These are phyloP conservation scores for Oryza punctata DNA, from an alignment of 176 grass and related monocot genomes.

Conservation along the genomic window DNA sequence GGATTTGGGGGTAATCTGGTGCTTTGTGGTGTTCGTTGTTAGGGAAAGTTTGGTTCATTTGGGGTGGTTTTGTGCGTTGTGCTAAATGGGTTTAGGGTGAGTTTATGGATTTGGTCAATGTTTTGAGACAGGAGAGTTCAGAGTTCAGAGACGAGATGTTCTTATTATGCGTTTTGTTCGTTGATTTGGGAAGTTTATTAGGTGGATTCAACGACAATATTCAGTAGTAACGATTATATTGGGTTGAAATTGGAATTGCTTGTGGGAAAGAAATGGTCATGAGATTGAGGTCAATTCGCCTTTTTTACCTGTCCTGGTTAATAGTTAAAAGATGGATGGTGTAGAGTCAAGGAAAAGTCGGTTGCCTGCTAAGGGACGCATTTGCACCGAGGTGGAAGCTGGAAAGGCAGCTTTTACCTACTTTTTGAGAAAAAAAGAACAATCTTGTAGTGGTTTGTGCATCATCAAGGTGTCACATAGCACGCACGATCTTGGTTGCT, in stretches of 20 bases:
- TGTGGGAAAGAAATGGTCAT: background rate
- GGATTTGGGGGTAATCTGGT: background rate
- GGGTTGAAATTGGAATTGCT: no score
- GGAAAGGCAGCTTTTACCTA: background rate
- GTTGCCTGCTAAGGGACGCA: background rate
- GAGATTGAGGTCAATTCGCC: conserved; percentile 16
- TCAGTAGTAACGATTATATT: background rate
- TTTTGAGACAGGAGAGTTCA: background rate
- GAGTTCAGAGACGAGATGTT: background rate
- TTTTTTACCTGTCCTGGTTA: conserved; percentile 17
- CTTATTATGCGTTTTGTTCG: background rate
- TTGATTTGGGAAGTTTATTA: background rate
- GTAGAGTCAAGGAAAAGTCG: background rate
- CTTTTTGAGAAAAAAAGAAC: conserved; percentile 9
- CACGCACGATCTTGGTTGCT: background rate
- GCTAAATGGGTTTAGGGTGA: background rate
- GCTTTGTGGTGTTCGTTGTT: background rate
- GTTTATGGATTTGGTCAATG: conserved; percentile 1
- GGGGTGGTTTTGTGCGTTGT: background rate
- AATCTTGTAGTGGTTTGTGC: background rate
- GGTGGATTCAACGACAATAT: no score
- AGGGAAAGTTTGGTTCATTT: background rate
- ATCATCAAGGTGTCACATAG: background rate
- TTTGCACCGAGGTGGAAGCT: background rate
- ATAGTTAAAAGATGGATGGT: background rate